Evolutionary conservation across 2,329 filamentous ascomycete genomes (phyloP).

Genomic region (Alternaria ethzedia): DNA sequence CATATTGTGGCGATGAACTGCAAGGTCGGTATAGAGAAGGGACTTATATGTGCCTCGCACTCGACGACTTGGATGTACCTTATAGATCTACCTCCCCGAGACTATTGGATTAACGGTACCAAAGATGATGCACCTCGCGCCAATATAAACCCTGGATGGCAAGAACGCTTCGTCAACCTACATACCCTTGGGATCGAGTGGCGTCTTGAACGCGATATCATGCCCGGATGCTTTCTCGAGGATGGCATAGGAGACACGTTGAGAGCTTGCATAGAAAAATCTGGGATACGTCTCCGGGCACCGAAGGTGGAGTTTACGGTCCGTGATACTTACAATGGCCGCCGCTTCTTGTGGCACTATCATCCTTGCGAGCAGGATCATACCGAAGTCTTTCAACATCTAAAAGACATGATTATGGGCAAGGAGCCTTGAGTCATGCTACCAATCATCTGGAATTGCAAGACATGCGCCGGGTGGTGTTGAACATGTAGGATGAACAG

Average conservation of each 20-base stretch:
- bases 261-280: not conserved
- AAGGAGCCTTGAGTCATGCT: not conserved
- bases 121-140: not conserved
- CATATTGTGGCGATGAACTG: not conserved
- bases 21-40: not conserved
- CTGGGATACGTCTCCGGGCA: not conserved
- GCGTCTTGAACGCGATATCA: not conserved
- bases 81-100: not conserved
- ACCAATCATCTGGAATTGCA: not conserved
- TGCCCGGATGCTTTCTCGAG: not conserved
- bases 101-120: not conserved
- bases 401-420: not conserved
- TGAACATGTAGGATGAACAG: not conserved
- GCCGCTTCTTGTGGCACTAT: not conserved
- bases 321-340: not conserved
- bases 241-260: not conserved
- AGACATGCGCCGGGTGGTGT: not conserved
- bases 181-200: not conserved
- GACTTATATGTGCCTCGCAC: not conserved
- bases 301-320: not conserved
- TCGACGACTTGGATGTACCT: not conserved
- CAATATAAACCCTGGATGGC: not conserved
- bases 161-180: not conserved
- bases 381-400: not conserved
- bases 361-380: not conserved